Base-by-base conservation (phyloP, 345 rosid genomes). In the Toxicodendron radicans region DNA sequence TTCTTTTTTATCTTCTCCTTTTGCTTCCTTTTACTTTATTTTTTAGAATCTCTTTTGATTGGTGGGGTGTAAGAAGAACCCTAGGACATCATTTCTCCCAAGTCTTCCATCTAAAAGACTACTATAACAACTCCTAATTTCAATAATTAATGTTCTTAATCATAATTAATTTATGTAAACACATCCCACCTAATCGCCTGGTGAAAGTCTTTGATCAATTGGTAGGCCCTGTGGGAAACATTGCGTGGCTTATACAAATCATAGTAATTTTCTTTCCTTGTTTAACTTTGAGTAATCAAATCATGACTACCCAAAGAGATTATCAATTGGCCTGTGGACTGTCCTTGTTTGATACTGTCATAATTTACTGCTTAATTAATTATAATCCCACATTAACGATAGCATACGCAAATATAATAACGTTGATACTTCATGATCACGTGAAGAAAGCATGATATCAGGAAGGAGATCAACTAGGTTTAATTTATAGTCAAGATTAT, bases 221-320 rank as follows among this genome's bases (percentile, higher is more conserved):
- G 71, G 72, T 66, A 68, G 73, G 78, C 51, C 46, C 32, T 30
- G 20, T 3, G 41, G 58, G 72, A 54, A 64, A 75, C 73, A 75
- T 24, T 75, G 70, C 79, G 79, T 75, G 69, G 68, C 64, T 60
- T 52, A 61, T 14, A 52, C 6, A 51, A 61, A 75, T 75, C 68
- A 69, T 75, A 7, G 53, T 60, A 75, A 59, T 54, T 58, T 61
- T 7, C n/a, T 38, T 4, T 38, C 51, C n/a, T 64, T 56, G 60
- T 56, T 52, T 63, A 53, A 24, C 67, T 68, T 41, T 20, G 69
- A 58, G 65, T 17, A 59, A 75, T 75, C 56, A 58, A 59, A 75
- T 75, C 56, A 58, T 67, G 66, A 14, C 61, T 32, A 35, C 18
- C 59, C 49, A 68, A 68, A n/a, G n/a, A 52, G 58, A 65, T 32